These are phyloP conservation scores for Astrothelium macrocarpum DNA, from an alignment of 495 filamentous ascomycete genomes.

Conservation along the genomic window DNA sequence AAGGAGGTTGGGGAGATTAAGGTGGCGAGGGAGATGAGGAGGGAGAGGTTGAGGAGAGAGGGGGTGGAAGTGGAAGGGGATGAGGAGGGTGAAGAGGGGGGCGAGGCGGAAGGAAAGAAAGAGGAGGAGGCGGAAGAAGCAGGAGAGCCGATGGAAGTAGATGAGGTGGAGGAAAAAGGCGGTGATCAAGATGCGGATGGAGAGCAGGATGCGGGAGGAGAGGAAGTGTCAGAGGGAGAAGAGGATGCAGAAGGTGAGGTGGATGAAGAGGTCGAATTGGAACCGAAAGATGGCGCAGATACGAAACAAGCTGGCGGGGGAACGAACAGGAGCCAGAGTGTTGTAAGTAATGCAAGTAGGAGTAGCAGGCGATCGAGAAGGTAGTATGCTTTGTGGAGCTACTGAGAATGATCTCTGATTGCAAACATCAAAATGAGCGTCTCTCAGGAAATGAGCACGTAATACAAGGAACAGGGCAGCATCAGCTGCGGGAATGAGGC, in stretches of 20 bases:
- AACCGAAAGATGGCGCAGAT: neutral
- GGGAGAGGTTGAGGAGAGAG: slow-evolving; percentile 14
- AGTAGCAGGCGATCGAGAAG: slow-evolving; percentile 3
- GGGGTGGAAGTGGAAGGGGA: slow-evolving; percentile 10
- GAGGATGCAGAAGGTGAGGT: slow-evolving; percentile 3
- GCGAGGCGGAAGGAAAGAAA: slow-evolving; percentile 37
- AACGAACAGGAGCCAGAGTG: neutral
- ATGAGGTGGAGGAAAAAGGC: slow-evolving; percentile 15
- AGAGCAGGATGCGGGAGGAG: neutral
- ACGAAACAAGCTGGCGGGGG: neutral
- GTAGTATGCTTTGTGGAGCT: neutral
- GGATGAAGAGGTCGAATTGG: neutral
- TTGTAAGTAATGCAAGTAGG: neutral
- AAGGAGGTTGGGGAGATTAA: slow-evolving; percentile 78
- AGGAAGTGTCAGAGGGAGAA: neutral
- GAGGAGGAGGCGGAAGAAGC: slow-evolving; percentile 19
- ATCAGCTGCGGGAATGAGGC: neutral
- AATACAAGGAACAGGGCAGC: neutral
- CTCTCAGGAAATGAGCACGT: neutral
- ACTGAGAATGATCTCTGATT: neutral
- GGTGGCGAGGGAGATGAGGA: slow-evolving; percentile 45
- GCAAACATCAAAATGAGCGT: neutral
- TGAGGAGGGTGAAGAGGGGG: slow-evolving; percentile 34
- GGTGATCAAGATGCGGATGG: slow-evolving; percentile 7
- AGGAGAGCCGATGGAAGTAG: slow-evolving; percentile 1